A percentile compares a stretch with the other conserved stretches of the same genome.
phyloP scores from a whole-genome alignment of 164 flowering plant species.

The Tetracentron sinense region DNA sequence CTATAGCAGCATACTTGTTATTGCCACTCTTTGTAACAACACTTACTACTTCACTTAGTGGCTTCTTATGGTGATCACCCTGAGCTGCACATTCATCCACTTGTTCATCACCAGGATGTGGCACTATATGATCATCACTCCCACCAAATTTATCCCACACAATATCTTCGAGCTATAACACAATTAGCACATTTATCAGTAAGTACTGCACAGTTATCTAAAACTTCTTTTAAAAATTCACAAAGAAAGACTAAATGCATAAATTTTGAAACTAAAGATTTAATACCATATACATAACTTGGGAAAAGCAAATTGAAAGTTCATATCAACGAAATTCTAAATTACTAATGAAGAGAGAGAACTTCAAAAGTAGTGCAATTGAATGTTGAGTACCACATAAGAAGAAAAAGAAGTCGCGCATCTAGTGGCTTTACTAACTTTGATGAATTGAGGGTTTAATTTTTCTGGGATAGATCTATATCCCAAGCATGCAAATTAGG shows the following conservation, averaged over 20 bases:
- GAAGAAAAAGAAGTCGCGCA: too few species aligned
- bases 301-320: too few species aligned
- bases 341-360: too few species aligned
- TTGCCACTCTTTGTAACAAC: constrained; percentile 20
- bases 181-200: constrained; percentile 1
- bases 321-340: too few species aligned
- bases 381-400: too few species aligned
- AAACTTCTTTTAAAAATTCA: neutral
- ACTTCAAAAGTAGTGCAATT: too few species aligned
- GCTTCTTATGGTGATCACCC: constrained; percentile 41
- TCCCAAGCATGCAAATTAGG: too few species aligned
- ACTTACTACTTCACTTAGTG: constrained; percentile 26
- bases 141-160: constrained; percentile 61
- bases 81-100: constrained; percentile 11
- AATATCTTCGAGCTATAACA: constrained; percentile 63
- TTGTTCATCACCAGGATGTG: constrained; percentile 32
- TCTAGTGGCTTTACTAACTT: too few species aligned
- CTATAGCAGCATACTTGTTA: constrained; percentile 15
- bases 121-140: constrained; percentile 76
- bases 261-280: neutral
- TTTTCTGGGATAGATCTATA: too few species aligned
- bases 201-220: neutral
- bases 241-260: neutral
- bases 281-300: too few species aligned
- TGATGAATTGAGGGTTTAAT: too few species aligned